Percentiles rank a stretch among this genome's conserved stretches.
Conservation (phyloP, 2,329 filamentous ascomycete species). For the Aspergillus sp. region DNA sequence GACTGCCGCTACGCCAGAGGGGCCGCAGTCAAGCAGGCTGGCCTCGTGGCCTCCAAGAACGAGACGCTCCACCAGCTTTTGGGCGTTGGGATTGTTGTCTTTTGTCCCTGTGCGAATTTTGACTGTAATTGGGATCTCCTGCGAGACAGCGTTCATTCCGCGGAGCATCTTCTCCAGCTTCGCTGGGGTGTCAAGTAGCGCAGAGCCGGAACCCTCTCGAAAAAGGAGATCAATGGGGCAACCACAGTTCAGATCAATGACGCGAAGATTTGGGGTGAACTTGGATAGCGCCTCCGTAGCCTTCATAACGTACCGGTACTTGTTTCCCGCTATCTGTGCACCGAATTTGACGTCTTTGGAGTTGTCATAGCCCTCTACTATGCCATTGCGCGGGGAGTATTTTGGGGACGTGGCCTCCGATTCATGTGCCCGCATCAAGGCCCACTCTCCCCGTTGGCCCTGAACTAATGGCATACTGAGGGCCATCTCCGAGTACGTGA, state of each 20-base stretch:
- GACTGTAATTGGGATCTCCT: slow-evolving; percentile 85
- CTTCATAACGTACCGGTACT: slow-evolving; percentile 87
- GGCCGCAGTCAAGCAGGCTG: slow-evolving; percentile 64
- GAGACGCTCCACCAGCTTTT: slow-evolving; percentile 78
- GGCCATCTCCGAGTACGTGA: slow-evolving; percentile 98
- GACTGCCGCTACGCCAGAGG: slow-evolving; percentile 87
- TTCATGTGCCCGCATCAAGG: slow-evolving; percentile 87
- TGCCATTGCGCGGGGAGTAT: slow-evolving; percentile 53
- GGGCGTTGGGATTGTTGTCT: slow-evolving; percentile 74
- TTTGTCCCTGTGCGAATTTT: slow-evolving; percentile 93
- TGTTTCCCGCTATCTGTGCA: slow-evolving; percentile 88
- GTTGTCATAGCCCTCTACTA: slow-evolving; percentile 79
- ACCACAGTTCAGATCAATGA: slow-evolving; percentile 94
- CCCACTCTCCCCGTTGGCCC: slow-evolving; percentile 90
- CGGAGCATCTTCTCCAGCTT: slow-evolving; percentile 94
- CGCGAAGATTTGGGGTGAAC: slow-evolving; percentile 77
- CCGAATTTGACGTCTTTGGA: slow-evolving; percentile 83
- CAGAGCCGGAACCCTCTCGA: slow-evolving; percentile 83
- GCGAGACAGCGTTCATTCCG: slow-evolving; percentile 93
- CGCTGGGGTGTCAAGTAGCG: slow-evolving; percentile 79
- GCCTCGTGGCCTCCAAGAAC: slow-evolving; percentile 76
- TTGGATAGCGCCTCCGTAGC: slow-evolving; percentile 77
- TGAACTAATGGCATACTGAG: slow-evolving; percentile 87
- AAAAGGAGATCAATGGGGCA: slow-evolving; percentile 96
- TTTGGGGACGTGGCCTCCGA: slow-evolving; percentile 74